Percentiles rank a stretch among this genome's conserved stretches.
Conservation (phyloP, 768 basidiomycete species). For the Russula vinacea region DNA sequence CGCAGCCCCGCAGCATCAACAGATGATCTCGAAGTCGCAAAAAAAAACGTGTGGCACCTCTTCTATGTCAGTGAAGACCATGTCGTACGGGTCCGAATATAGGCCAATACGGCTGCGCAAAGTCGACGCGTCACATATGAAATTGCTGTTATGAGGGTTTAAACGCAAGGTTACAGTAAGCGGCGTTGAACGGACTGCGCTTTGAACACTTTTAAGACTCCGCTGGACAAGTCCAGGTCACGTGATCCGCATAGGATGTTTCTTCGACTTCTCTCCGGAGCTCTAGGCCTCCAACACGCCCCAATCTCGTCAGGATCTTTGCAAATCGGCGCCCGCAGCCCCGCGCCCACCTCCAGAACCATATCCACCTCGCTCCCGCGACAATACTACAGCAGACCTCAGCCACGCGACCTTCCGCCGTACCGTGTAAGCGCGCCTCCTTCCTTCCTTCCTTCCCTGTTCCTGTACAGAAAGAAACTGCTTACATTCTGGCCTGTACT, state of each 20-base stretch:
- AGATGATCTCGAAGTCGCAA: slow-evolving; percentile 4
- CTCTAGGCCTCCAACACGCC: background rate
- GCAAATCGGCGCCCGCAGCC: slow-evolving; percentile 22
- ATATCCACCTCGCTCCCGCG: slow-evolving; percentile 46
- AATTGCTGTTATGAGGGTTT: no score
- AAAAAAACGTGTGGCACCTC: slow-evolving; percentile 1
- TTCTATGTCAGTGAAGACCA: background rate
- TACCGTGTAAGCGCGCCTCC: slow-evolving; percentile 37
- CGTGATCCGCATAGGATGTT: background rate
- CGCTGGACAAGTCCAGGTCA: background rate
- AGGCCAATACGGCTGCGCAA: background rate
- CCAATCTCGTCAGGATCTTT: background rate
- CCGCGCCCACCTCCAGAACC: slow-evolving; percentile 28
- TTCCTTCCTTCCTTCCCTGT: background rate
- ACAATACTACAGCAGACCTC: slow-evolving; percentile 45
- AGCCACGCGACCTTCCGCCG: slow-evolving; percentile 43
- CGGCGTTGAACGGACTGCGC: no score
- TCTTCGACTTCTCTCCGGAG: background rate
- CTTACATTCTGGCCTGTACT: background rate
- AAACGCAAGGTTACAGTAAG: no score
- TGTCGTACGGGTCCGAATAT: background rate
- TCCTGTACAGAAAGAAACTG: background rate
- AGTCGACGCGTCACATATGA: background rate
- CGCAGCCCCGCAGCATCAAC: background rate
- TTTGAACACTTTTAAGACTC: no score